Base-by-base conservation (phyloP, 805 yeast species). In the Saccharomycopsis schoenii region DNA sequence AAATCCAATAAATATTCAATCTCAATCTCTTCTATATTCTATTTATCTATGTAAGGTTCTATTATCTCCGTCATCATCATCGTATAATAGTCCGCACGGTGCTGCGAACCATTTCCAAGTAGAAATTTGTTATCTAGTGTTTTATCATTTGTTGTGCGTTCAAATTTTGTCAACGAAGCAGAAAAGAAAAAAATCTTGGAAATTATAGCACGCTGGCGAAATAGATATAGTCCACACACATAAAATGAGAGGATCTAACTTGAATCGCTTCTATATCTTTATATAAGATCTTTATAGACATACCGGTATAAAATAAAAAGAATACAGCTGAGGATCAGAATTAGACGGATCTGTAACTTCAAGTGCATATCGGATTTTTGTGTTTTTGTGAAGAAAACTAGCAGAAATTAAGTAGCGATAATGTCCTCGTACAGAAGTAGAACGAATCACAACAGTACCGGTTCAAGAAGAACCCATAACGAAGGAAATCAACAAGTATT, bases 401-500 rank as follows among this genome's bases (percentile, higher is more conserved):
- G 12, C n/a, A 19, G 10, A 42, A 3, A 42, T 10, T 5, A 2
- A 34, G 41, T n/a, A 14, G 25, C 2, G 36, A 36, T 10, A 4
- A 36, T 36, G 56, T 37, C 56, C 15, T 54, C 42, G 56, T 39
- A 36, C 11, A 43, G 59, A 36, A 47, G 21, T 37, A 37, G 41
- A 37, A 37, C 41, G 34, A 29, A 37, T 42, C 37, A 36, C 37
- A 14, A 37, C 8, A 40, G 21, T 40, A 29, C 25, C 24, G 29
- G 29, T n/a, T 54, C 61, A 15, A 55, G 54, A 56, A 58, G 55
- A 34, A 3, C 62, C 1, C 59, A 61, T 21, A 61, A 29, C 21
- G 63, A 64, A 42, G 60, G 54, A 51, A 64, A 64, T 42, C 88
- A 81, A 71, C 87, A 83, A 69, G 85, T 89, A 50, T 77, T 94